These are phyloP conservation scores for Phytophthora fragariaefolia DNA, from an alignment of 352 stramenopile genomes.

Conservation along the genomic window DNA sequence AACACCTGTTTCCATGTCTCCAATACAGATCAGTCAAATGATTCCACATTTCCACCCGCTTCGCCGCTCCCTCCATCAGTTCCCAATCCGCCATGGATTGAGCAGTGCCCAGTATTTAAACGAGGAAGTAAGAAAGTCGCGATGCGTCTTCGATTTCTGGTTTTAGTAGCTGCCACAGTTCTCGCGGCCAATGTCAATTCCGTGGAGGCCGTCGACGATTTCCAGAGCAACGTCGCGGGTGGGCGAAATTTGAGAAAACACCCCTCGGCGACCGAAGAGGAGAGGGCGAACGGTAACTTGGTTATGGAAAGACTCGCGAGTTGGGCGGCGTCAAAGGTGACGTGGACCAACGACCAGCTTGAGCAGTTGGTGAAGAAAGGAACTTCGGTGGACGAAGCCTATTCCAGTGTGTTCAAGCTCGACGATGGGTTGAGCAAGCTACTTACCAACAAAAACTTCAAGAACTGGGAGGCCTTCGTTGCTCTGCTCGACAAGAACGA, in stretches of 20 bases:
- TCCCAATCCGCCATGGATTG: too few relatives aligned
- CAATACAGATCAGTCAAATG: too few relatives aligned
- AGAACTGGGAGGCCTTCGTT: not conserved
- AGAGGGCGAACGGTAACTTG: not conserved
- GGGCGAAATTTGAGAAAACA: not conserved
- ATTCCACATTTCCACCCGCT: too few relatives aligned
- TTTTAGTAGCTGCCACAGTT: not conserved
- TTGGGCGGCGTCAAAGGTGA: not conserved
- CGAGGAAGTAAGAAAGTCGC: too few relatives aligned
- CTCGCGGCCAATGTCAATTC: not conserved
- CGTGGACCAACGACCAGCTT: not conserved
- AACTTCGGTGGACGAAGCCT: not conserved
- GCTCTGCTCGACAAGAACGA: not conserved
- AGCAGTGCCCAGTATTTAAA: too few relatives aligned
- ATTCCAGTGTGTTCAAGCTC: not conserved
- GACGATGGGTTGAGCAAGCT: not conserved
- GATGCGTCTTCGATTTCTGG: not conserved
- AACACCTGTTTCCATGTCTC: too few relatives aligned
- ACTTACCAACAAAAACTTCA: not conserved
- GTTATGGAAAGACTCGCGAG: not conserved
- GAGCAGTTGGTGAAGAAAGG: not conserved
- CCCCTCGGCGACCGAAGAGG: not conserved
- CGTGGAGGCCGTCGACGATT: not conserved
- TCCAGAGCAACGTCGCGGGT: not conserved
- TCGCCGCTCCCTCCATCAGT: too few relatives aligned